Percentiles rank a stretch among this genome's conserved stretches.
Evolutionary conservation across 805 yeast genomes (phyloP).

Genomic region (Kodamaea kaohsiungensis): DNA sequence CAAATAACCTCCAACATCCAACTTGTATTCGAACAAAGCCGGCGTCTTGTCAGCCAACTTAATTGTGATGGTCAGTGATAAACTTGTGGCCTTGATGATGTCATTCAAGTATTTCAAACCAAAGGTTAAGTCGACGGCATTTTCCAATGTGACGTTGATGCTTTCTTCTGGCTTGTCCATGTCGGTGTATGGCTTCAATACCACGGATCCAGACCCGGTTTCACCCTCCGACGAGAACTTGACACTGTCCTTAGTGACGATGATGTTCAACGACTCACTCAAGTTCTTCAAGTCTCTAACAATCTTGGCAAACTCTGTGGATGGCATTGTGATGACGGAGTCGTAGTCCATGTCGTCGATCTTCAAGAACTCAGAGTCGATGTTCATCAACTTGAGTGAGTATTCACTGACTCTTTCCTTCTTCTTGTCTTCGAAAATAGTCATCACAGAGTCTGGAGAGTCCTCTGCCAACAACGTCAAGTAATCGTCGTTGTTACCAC

Average conservation of each 20-base stretch:
- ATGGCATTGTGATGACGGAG: conserved; percentile 82
- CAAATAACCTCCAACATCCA: conserved; percentile 83
- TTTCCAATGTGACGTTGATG: conserved; percentile 73
- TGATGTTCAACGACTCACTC: conserved; percentile 82
- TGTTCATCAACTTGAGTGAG: conserved; percentile 89
- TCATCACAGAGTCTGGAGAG: conserved; percentile 63
- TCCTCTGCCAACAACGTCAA: conserved; percentile 90
- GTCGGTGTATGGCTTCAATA: conserved; percentile 80
- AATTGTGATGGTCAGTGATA: conserved; percentile 75
- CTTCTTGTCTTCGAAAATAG: conserved; percentile 88
- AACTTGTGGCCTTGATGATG: conserved; percentile 86
- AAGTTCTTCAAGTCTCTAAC: conserved; percentile 84
- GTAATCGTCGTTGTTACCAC: conserved; percentile 88
- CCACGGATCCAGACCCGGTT: conserved; percentile 82
- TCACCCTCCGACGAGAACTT: conserved; percentile 91
- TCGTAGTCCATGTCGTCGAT: conserved; percentile 94
- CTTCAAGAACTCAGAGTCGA: conserved; percentile 90
- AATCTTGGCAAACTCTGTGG: conserved; percentile 83
- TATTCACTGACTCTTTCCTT: conserved; percentile 93
- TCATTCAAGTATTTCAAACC: conserved; percentile 90
- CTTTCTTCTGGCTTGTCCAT: conserved; percentile 78
- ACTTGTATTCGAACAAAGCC: conserved; percentile 87
- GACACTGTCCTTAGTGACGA: conserved; percentile 89
- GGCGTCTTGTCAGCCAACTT: conserved; percentile 91
- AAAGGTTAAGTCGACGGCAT: conserved; percentile 85